Base-by-base conservation (phyloP, 1,284 basidiomycete species). In the Xanthoconium separans region DNA sequence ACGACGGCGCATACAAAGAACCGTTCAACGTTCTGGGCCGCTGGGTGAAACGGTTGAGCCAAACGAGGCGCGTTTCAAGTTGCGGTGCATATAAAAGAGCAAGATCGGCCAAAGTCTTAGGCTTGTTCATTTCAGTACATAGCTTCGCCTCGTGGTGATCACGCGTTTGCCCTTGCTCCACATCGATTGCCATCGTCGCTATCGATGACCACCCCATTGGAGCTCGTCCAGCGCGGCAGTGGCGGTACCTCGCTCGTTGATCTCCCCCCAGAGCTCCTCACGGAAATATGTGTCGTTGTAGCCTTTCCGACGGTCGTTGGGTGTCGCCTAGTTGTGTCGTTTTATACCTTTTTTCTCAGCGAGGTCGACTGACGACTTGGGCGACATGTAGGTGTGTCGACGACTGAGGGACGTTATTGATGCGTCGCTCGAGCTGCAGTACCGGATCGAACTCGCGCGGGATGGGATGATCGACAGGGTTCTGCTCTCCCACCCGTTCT, bases 401-500 rank as follows among this genome's bases (percentile, higher is more conserved):
- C 46, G 46, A 1, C 51, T 81, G 20, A 64, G 65, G 4, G 62
- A 66, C 3, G 53, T 72, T 37, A 63, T 83, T 43, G 63, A 66
- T 5, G 52, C 53, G 4, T 75, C 75, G 16, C 57, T 75, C 27
- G 70, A 76, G 36, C 69, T 83, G 11, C 75, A 74, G 41, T 84
- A 83, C 60, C 65, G 60, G 18, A 73, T 82, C 58, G 81, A 82
- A 55, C 77, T 82, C 29, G 72, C 56, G 0, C 70, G 72, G 0
- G 76, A 81, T 51, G 76, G 77, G 1, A 69, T 84, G 61, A 50
- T 73, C 11, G 51, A 53, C 6, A 31, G 10, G 34, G 34, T 13
- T 16, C 34, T 34, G 15, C 34, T 34, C 7, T 34, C 34, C 34
- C 34, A 16, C 34, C 34, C 16, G 16, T 34, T 9, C 34, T 34